A percentile compares a stretch with the other conserved stretches of the same genome.
These are phyloP conservation scores for Aspergillus steynii DNA, from an alignment of 495 filamentous ascomycete genomes.

Conservation along the genomic window DNA sequence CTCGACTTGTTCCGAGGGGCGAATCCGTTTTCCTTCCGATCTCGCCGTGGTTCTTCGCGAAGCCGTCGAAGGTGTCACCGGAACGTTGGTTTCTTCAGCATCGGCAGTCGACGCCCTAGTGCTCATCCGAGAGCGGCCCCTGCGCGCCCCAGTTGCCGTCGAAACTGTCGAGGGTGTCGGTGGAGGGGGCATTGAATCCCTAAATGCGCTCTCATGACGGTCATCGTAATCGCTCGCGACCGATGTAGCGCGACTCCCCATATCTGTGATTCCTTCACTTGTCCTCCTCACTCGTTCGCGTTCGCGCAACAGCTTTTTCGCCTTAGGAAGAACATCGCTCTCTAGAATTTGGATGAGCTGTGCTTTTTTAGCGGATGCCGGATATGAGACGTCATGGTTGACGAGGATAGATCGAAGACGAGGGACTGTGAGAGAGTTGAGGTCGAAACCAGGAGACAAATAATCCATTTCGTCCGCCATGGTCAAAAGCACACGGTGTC, in stretches of 20 bases:
- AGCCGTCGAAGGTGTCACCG: slow-evolving; percentile 31
- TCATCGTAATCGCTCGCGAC: slow-evolving; percentile 48
- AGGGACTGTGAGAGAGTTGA: slow-evolving; percentile 77
- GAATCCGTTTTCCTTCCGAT: slow-evolving; percentile 54
- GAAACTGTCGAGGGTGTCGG: slow-evolving; percentile 45
- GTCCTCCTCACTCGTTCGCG: slow-evolving; percentile 75
- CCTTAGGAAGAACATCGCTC: slow-evolving; percentile 73
- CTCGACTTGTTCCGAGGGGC: slow-evolving; percentile 52
- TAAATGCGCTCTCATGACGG: slow-evolving; percentile 26
- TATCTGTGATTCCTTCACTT: slow-evolving; percentile 81
- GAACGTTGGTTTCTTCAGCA: slow-evolving; percentile 31
- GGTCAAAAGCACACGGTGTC: slow-evolving; percentile 19
- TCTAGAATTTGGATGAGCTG: slow-evolving; percentile 84
- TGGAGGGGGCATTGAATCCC: slow-evolving; percentile 48
- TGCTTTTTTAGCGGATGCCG: slow-evolving; percentile 82
- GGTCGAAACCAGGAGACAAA: slow-evolving; percentile 80
- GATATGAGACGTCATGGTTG: slow-evolving; percentile 79
- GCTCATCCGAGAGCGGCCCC: slow-evolving; percentile 42
- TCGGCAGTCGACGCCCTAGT: slow-evolving; percentile 38
- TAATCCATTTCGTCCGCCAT: slow-evolving; percentile 79
- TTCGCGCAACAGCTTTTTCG: slow-evolving; percentile 70
- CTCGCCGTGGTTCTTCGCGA: slow-evolving; percentile 35
- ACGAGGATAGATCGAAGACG: slow-evolving; percentile 86
- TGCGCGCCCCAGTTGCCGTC: slow-evolving; percentile 43
- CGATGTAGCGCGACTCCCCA: slow-evolving; percentile 57